Conservation (phyloP, 129 eudicot genomes). For the Sambucus nigra region DNA sequence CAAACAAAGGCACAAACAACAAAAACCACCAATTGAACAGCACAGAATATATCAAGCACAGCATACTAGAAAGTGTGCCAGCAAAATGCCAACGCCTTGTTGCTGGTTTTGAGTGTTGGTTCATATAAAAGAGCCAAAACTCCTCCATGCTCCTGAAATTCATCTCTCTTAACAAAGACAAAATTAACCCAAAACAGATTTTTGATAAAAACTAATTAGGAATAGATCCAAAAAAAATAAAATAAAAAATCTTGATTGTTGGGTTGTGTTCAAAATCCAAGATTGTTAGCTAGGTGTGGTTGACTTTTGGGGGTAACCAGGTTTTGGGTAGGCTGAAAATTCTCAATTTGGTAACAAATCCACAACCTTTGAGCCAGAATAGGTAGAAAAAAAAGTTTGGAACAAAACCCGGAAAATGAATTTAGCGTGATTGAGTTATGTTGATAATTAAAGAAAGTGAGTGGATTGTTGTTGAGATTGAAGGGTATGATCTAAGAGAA, state of each 20-base stretch:
- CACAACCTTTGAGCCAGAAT: too few species aligned
- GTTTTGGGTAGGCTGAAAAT: background rate
- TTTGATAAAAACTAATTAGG: background rate
- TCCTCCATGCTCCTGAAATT: constrained; percentile 89
- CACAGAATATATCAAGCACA: constrained; percentile 46
- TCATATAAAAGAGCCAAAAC: constrained; percentile 84
- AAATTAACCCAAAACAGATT: constrained; percentile 13
- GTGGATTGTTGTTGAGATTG: too few species aligned
- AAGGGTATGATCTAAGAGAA: background rate
- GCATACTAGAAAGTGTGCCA: constrained; percentile 63
- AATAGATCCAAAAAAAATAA: background rate
- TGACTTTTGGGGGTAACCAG: constrained; percentile 2
- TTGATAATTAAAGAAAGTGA: background rate
- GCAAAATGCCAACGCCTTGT: constrained; percentile 95
- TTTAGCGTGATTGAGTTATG: background rate
- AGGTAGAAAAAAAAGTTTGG: too few species aligned
- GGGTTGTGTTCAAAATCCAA: background rate
- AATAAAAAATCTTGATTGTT: constrained; percentile 1
- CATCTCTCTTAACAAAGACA: constrained; percentile 25
- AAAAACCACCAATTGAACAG: constrained; percentile 64
- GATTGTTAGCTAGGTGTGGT: background rate
- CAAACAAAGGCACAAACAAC: constrained; percentile 56
- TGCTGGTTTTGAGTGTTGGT: constrained; percentile 85
- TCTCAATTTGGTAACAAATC: too few species aligned
- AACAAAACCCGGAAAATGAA: background rate